Evolutionary conservation across 306 rosid genomes (phyloP), one percentile per base, ranked within the genome.

Genomic region (Dicorynia guianensis): DNA sequence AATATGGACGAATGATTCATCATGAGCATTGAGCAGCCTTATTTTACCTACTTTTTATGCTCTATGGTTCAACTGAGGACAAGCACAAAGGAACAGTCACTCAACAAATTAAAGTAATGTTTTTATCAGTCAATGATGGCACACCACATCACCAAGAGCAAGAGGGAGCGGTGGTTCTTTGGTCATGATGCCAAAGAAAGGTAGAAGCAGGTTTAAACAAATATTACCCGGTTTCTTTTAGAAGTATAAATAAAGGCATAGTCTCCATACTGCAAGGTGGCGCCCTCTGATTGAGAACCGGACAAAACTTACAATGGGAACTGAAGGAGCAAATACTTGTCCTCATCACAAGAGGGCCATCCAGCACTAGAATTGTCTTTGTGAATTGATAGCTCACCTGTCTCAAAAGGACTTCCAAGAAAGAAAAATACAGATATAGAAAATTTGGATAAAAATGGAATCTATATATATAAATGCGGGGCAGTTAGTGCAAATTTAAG

Each of bases 381-480:
- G 54, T 64, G 82, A 81, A 81, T 84, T 81, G 86, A 92, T 86
- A 67, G 81, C 86, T 83, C 87, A 87, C 86, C 92, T 50, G 81
- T 77, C 84, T 67, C 80, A 57, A 33, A 76, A 78, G 53, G 43
- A 62, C 47, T 15, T 20, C 69, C 44, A 71, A 43, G 69, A 46
- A 3, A 76, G 33, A 15, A 10, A 65, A 62, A 47, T 54, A 3
- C 7, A 64, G 8, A 9, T 57, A 46, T 53, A 30, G 25, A 42
- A 35, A 46, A 36, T 12, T 25, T 25, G 3, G 1, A 20, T 25
- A 60, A 15, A 15, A 0, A 6, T 46, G 5, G 19, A 39, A 25
- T 48, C 14, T 7, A 39, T 9, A 6, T 59, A 1, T 25, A 4
- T 14, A 38, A 18, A 38, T 25, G 7, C 10, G 30, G 63, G 30